Evolutionary conservation across 2,329 filamentous ascomycete species (phyloP), one percentile per base, ranked within the genome.

Genomic region (Fusarium sp.): DNA sequence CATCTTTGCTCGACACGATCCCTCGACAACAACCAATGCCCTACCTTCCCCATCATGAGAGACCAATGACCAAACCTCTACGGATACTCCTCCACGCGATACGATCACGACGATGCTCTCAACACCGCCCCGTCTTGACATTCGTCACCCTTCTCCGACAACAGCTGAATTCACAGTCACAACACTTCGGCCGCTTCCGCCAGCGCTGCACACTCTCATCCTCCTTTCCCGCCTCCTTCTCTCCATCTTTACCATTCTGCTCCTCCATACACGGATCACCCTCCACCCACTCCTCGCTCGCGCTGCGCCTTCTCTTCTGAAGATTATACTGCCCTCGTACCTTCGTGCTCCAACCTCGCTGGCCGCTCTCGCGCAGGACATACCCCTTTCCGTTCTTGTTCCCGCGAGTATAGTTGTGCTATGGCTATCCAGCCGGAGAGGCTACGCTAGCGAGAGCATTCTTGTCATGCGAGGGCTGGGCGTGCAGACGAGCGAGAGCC

Each of bases 161-260:
- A 97, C 96, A n/a, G 90, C 92, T 76, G 91, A 92, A 70, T 98
- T 95, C 84, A 96, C 92, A 30, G 92, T 97, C 56, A 96, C 94
- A 35, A 97, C 94, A 59, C 88, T 89, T 44, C 88, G 92, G 1
- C 80, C 82, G 0, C 76, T 80, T 6, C 85, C 85, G 1, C 62
- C 85, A 17, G 73, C 84, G 32, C 82, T 85, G 33, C 60, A 85
- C 30, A 66, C 79, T 20, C 70, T 84, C 40, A 68, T 67, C 76
- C 67, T 84, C 44, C 78, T 85, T 37, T 74, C 83, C 61, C 71
- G 82, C 56, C 50, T 82, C 33, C 81, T 84, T 33, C 54, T 85
- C n/a, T 65, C 80, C 25, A 70, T 84, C 50, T 68, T 64, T 75
- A 77, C 83, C 23, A 68, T 86, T 17, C 78, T 88, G 14, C 73